Evolutionary conservation across 805 yeast species (phyloP), one percentile per base, ranked within the genome.

Genomic region (Yarrowia sp.): DNA sequence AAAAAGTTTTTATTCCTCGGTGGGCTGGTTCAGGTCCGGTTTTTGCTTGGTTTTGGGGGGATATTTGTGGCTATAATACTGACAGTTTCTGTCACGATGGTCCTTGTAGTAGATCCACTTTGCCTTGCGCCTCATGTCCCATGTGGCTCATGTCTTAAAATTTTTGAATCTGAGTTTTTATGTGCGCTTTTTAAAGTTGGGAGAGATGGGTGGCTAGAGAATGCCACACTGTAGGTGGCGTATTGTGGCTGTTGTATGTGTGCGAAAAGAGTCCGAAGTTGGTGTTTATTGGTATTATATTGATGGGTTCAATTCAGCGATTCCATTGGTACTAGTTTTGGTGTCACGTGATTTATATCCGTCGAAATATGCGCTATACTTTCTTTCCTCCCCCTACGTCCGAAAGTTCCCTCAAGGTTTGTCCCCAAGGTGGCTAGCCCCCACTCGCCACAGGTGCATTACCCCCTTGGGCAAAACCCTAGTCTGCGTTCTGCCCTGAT

Each of bases 381-480:
- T n/a, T n/a, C n/a, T n/a, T n/a, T n/a, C n/a, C n/a, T n/a, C n/a
- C n/a, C n/a, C n/a, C n/a, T n/a, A n/a, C n/a, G n/a, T n/a, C n/a
- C n/a, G n/a, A n/a, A n/a, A n/a, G n/a, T n/a, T n/a, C n/a, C n/a
- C n/a, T n/a, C n/a, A 26, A 26, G 8, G 30, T 26, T 26, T 4
- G 30, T 26, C 30, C 30, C 30, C 30, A 43, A 22, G 41, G 59
- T 51, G 43, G 59, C 59, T 35, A 11, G n/a, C 59, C 59, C 59
- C 59, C 59, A 51, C 59, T 28, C 44, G 61, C 61, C 61, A 54
- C 61, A 54, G 28, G 7, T 38, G 26, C 61, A 24, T 38, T 54
- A 2, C 61, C 24, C 17, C 26, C 21, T 21, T 22, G 7, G 28
- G 61, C 46, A 38, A 38, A 38, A 33, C 61, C 61, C 40, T 36